phyloP scores from a whole-genome alignment of 2,329 filamentous ascomycete genomes.

The Truncatella angustata region DNA sequence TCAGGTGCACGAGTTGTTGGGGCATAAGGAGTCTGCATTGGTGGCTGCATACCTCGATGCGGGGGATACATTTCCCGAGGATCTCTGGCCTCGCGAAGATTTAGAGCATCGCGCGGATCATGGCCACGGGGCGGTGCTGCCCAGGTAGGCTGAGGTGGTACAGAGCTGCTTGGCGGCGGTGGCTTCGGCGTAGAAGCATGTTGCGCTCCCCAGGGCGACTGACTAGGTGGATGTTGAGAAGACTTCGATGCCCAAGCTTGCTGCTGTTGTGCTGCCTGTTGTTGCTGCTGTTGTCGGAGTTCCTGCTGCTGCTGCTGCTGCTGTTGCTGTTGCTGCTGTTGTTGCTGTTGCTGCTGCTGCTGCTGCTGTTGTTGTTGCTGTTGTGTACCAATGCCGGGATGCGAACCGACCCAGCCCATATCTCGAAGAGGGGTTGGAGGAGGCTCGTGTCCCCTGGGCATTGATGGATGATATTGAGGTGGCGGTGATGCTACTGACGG shows the following conservation, averaged over 20 bases:
- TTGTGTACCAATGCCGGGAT: conserved; percentile 26
- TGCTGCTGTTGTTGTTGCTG: conserved; percentile 29
- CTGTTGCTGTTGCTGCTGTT: conserved; percentile 28
- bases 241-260: conserved; percentile 34
- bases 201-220: conserved; percentile 37
- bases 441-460: conserved; percentile 42
- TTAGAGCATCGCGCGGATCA: conserved; percentile 20
- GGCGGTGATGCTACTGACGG: conserved; percentile 48
- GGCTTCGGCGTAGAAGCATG: conserved; percentile 36
- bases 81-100: conserved; percentile 8
- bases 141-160: conserved; percentile 34
- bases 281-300: conserved; percentile 22
- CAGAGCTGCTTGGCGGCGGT: conserved; percentile 29
- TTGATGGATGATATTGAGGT: conserved; percentile 54
- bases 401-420: conserved; percentile 31
- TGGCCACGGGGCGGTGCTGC: conserved; percentile 29
- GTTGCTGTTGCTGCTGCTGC: conserved; percentile 17
- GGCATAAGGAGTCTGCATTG: conserved; percentile 33
- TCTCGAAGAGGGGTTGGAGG: conserved; percentile 21
- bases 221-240: conserved; percentile 31
- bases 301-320: conserved; percentile 21
- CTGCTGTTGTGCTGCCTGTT: conserved; percentile 15
- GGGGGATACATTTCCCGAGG: conserved; percentile 21
- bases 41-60: conserved; percentile 25
- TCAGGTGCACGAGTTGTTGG: conserved; percentile 40